These are phyloP conservation scores for Mortierella sp. DNA, from an alignment of 371 early-diverging fungal genomes.

Conservation along the genomic window DNA sequence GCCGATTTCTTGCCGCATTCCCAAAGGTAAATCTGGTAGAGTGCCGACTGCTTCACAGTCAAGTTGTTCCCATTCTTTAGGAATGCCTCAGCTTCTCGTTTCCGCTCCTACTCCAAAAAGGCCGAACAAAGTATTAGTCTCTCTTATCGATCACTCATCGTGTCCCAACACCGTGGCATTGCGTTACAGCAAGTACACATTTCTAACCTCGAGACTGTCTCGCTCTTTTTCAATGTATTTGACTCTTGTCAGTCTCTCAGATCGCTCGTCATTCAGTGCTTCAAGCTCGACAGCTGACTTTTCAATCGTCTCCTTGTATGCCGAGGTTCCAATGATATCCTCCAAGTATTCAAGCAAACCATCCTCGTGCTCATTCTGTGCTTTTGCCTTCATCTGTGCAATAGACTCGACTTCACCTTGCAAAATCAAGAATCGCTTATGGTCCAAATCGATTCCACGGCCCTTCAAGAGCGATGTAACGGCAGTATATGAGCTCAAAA, in stretches of 20 bases:
- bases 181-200: not conserved
- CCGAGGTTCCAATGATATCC: conserved; percentile 98
- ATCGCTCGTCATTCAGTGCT: conserved; percentile 77
- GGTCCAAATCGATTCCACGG: conserved; percentile 97
- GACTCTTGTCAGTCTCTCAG: conserved; percentile 86
- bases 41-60: conserved; percentile 73
- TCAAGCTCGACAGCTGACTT: conserved; percentile 75
- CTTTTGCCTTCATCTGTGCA: conserved; percentile 98
- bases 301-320: conserved; percentile 92
- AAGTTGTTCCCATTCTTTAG: conserved; percentile 84
- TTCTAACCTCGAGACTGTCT: conserved; percentile 72
- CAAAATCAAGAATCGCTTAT: conserved; percentile 98
- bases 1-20: conserved; percentile 60
- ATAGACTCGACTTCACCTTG: conserved; percentile 99
- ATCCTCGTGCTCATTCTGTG: conserved; percentile 90
- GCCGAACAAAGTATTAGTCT: not conserved
- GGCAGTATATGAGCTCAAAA: conserved; percentile 78
- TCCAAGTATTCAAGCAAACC: conserved; percentile 99
- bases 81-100: conserved; percentile 85
- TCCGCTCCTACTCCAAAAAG: conserved; percentile 66
- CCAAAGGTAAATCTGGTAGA: conserved; percentile 77
- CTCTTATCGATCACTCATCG: no score
- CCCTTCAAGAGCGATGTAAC: conserved; percentile 88
- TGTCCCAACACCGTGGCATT: no score
- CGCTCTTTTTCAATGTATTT: conserved; percentile 88